phyloP scores from a whole-genome alignment of 140 eudicot genomes.

The Cichorium intybus region DNA sequence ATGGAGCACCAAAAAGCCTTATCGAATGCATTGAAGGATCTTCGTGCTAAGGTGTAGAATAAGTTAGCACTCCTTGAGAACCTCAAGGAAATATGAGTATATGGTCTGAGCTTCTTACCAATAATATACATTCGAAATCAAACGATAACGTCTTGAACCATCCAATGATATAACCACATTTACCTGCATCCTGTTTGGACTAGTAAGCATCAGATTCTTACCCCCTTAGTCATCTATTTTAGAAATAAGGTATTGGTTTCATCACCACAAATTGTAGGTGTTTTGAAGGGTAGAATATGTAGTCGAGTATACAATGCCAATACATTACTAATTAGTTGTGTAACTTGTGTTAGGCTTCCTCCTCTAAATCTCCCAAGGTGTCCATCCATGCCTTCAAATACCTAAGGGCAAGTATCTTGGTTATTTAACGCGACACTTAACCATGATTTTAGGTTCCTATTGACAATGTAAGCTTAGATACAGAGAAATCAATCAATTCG shows the following conservation, averaged over 20 bases:
- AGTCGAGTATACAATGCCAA: conserved; percentile 58
- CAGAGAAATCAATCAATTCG: conserved; percentile 87
- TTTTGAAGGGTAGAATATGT: conserved; percentile 58
- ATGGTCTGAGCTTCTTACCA: too few relatives aligned
- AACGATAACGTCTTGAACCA: conserved; percentile 65
- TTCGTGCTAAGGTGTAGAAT: too few relatives aligned
- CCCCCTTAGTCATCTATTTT: conserved; percentile 78
- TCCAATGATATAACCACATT: conserved; percentile 73
- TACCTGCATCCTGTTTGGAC: conserved; percentile 50
- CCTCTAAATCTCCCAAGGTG: conserved; percentile 53
- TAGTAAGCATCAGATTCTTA: conserved; percentile 45
- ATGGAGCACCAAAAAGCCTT: too few relatives aligned
- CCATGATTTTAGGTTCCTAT: conserved; percentile 80
- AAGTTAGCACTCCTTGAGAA: too few relatives aligned
- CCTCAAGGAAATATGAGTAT: too few relatives aligned
- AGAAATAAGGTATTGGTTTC: conserved; percentile 41
- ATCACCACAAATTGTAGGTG: conserved; percentile 32
- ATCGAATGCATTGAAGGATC: too few relatives aligned
- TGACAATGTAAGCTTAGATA: conserved; percentile 83
- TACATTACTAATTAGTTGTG: conserved; percentile 82
- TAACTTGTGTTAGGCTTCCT: conserved; percentile 78
- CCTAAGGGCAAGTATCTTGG: conserved; percentile 96
- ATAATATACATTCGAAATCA: too few relatives aligned
- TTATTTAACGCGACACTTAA: conserved; percentile 84
- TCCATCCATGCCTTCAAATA: conserved; percentile 80